Conservation (phyloP, 2,329 filamentous ascomycete species). For the Colletotrichum sp. region DNA sequence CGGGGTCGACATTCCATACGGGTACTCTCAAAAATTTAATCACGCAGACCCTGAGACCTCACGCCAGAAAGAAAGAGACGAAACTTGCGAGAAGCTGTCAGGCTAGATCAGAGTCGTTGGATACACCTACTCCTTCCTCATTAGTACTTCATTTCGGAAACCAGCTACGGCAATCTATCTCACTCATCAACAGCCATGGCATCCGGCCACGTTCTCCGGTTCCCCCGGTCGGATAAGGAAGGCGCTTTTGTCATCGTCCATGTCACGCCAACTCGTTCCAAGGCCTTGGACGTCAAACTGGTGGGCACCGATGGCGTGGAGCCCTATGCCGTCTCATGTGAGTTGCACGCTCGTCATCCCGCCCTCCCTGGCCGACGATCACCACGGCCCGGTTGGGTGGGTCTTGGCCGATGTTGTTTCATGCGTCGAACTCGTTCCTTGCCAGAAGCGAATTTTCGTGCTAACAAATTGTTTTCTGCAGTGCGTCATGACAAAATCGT, state of each 20-base stretch:
- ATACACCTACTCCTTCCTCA: background rate
- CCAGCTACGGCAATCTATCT: background rate
- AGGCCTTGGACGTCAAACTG: constrained; percentile 68
- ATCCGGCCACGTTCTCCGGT: constrained; percentile 52
- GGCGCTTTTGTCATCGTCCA: constrained; percentile 65
- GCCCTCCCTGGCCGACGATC: constrained; percentile 13
- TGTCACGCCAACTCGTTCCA: constrained; percentile 52
- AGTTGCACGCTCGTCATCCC: constrained; percentile 37
- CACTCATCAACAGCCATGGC: constrained; percentile 4
- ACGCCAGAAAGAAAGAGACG: background rate
- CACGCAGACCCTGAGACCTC: background rate
- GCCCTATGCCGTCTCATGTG: constrained; percentile 63
- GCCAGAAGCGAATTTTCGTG: background rate
- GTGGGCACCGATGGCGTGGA: constrained; percentile 71
- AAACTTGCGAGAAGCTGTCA: background rate
- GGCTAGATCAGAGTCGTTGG: background rate
- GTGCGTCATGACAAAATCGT: constrained; percentile 53
- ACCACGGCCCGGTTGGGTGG: constrained; percentile 15
- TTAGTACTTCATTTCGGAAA: background rate
- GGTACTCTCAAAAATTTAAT: background rate
- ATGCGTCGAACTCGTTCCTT: constrained; percentile 22
- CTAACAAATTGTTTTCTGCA: constrained; percentile 17
- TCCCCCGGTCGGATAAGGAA: constrained; percentile 60
- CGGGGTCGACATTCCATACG: background rate
- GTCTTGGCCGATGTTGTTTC: constrained; percentile 20